Base-by-base conservation (phyloP, 768 basidiomycete species). In the Mycena metata region DNA sequence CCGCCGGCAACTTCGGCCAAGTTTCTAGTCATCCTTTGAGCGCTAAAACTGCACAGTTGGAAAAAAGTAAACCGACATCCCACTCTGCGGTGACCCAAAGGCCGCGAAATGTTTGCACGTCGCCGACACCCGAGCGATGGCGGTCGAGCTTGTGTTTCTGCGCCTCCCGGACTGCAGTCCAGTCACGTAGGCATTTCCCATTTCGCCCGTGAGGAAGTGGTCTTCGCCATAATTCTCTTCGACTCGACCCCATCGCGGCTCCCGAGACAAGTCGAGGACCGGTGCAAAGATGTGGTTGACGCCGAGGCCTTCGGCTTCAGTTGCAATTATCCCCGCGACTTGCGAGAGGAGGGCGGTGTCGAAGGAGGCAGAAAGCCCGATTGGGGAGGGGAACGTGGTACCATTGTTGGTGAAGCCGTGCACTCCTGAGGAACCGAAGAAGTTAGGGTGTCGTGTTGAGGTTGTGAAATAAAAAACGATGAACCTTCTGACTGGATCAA, bases 71-170 rank as follows among this genome's bases (percentile, higher is more conserved):
- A 80, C 89, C 77, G 70, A 91, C 89, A 91, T 69, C 51, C 90
- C 90, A 57, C 90, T 88, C 61, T 90, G 88, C 13, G 90, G 90
- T 39, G 86, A 87, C 5, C 90, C 90, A 65, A 87, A 92, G 0
- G 90, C 90, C 6, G 90, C 85, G 65, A 91, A 91, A 77, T 91
- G 90, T 67, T 92, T 92, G 83, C 90, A 92, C 0, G 90, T 92
- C 0, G 90, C 84, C 0, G 91, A 88, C 74, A 91, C 79, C 24
- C 89, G 83, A 26, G 88, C 89, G 60, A 83, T 84, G 1, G 89
- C 88, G 0, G 82, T 88, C 2, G 81, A 79, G 68, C 88, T 89
- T 0, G 83, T 80, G 66, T 90, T 89, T 49, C 87, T 82, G 5
- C 90, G 80, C 16, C 77, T 78, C 2, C 90, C 90, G 13, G 79